These are phyloP conservation scores for Halophytophthora batemanensis DNA, from an alignment of 352 stramenopile species.

Conservation along the genomic window DNA sequence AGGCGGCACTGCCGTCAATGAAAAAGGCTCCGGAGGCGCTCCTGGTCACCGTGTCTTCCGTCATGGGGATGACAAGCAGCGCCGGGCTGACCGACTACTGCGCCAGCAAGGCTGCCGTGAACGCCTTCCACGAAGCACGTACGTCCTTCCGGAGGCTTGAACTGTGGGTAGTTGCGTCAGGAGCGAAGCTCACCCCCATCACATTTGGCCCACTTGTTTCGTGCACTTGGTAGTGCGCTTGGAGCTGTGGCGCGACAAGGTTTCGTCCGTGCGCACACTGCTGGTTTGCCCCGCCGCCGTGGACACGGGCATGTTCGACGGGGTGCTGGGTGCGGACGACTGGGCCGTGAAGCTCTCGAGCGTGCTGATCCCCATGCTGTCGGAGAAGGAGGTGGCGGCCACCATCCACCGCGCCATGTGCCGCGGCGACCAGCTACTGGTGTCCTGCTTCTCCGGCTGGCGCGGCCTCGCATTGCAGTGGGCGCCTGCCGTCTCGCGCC, in stretches of 20 bases:
- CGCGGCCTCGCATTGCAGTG: conserved; percentile 48
- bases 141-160: conserved; percentile 13
- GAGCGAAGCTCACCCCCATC: background rate
- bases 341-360: conserved; percentile 34
- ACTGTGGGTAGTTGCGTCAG: background rate
- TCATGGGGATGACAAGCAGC: conserved; percentile 71
- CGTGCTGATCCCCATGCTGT: conserved; percentile 49
- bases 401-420: conserved; percentile 56
- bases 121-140: conserved; percentile 72
- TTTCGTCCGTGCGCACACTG: conserved; percentile 60
- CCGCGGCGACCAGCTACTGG: conserved; percentile 47
- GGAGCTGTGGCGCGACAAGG: conserved; percentile 62
- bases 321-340: conserved; percentile 36
- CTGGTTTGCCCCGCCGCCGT: conserved; percentile 72
- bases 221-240: conserved; percentile 48
- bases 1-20: conserved; percentile 62
- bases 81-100: conserved; percentile 74
- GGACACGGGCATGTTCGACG: conserved; percentile 77
- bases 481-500: conserved; percentile 37
- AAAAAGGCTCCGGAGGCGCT: conserved; percentile 42
- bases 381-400: conserved; percentile 43
- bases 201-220: background rate
- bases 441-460: conserved; percentile 69
- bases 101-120: conserved; percentile 70
- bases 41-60: conserved; percentile 73